Conservation (phyloP, 495 filamentous ascomycete species). For the Trypethelium eluteriae region DNA sequence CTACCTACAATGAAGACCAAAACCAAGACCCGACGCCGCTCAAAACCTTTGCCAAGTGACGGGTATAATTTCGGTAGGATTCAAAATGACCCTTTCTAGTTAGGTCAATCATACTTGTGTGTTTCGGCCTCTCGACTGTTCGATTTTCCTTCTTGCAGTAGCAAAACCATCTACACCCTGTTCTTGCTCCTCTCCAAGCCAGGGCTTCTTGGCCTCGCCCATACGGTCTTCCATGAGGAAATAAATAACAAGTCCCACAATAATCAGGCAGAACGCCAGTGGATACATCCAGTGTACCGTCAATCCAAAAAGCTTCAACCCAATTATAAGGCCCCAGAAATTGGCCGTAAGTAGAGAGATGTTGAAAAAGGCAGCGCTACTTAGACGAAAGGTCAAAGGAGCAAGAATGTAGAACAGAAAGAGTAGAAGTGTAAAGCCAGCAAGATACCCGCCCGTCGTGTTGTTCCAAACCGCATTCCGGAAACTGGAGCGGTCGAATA, state of each 20-base stretch:
- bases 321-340: conserved; percentile 94
- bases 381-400: conserved; percentile 79
- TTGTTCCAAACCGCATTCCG: conserved; percentile 57
- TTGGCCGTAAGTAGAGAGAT: conserved; percentile 89
- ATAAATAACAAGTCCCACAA: conserved; percentile 74
- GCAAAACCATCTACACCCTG: conserved; percentile 72
- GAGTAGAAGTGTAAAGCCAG: conserved; percentile 79
- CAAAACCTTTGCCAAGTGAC: too few species aligned
- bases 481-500: conserved; percentile 79
- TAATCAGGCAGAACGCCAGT: conserved; percentile 86
- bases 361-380: conserved; percentile 91
- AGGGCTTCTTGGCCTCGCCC: conserved; percentile 91
- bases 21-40: too few species aligned
- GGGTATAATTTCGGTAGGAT: background rate
- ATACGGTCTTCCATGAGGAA: conserved; percentile 67
- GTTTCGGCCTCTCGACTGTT: conserved; percentile 24
- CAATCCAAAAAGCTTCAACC: conserved; percentile 74
- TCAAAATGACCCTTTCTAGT: background rate
- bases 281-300: conserved; percentile 85
- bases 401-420: conserved; percentile 79
- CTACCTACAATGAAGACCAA: too few species aligned
- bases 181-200: conserved; percentile 82
- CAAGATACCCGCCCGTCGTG: conserved; percentile 67
- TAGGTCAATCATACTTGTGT: background rate
- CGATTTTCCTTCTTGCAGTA: conserved; percentile 75